Evolutionary conservation across 2,329 filamentous ascomycete species (phyloP), one percentile per base, ranked within the genome.

Genomic region (Cladophialophora yegresii): DNA sequence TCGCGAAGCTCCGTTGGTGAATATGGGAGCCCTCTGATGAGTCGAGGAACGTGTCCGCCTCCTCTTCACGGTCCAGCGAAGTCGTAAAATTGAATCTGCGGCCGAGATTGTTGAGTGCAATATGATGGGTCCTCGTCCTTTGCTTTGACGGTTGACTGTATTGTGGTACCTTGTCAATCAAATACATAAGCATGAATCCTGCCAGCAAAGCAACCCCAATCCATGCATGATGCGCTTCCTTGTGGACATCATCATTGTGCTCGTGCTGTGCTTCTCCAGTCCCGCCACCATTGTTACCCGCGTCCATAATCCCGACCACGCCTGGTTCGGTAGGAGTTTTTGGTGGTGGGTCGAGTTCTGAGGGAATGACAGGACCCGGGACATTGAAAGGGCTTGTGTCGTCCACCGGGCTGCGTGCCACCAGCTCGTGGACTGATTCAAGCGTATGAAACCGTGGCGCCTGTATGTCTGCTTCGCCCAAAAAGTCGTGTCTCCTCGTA

Each of bases 101-200:
- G 28, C 85, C 87, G 30, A 97, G 83, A 70, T 93, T 91, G 71
- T 95, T 91, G 50, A 98, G 82, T 62, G 91, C 96, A 72, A 98
- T 95, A 73, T 96, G 92, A 69, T 92, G 87, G 16, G 89, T 90
- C 58, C 87, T 82, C 13, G 89, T 87, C 43, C 84, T 82, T 22
- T 84, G 80, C 71, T 88, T 87, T 47, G 84, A 82, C 22, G 90
- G 83, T 1, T 85, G 84, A 5, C 88, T 86, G 74, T 92, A 89
- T 47, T 87, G 86, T 7, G 92, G 92, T 8, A 96, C 78, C 58
- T 91, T 88, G 77, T 99, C 93, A 73, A 99, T 89, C 23, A 99
- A 84, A 74, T 96, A 98, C 95, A 99, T 99, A 69, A 97, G 84
- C 63, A 96, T 87, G 77, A 98, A 99, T 12, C 95, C 95, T 16